These are phyloP conservation scores for Apiotrichum porosum DNA, from an alignment of 1,284 basidiomycete genomes.

Conservation along the genomic window DNA sequence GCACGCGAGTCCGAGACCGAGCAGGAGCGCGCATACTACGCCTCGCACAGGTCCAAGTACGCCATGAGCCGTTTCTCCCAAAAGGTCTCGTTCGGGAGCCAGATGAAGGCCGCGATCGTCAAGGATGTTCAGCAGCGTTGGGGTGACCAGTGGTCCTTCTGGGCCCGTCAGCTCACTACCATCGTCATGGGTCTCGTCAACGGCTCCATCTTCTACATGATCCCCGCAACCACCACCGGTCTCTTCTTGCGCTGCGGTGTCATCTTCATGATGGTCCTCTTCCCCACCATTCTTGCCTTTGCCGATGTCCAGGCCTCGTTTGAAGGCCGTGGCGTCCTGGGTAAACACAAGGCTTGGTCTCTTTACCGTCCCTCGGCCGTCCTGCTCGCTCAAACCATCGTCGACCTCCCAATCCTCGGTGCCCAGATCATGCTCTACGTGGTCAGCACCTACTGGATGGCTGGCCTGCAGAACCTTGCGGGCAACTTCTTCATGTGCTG, in stretches of 20 bases:
- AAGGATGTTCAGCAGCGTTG: slow-evolving; percentile 43
- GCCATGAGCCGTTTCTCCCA: slow-evolving; percentile 18
- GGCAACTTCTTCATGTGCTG: slow-evolving; percentile 45
- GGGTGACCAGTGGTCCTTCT: slow-evolving; percentile 28
- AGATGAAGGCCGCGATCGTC: slow-evolving; percentile 35
- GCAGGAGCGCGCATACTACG: slow-evolving; percentile 16
- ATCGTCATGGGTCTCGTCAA: slow-evolving; percentile 49
- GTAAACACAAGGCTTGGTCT: slow-evolving; percentile 51
- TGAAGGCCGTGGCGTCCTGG: slow-evolving; percentile 65
- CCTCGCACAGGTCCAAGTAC: slow-evolving; percentile 24
- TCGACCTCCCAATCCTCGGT: slow-evolving; percentile 51
- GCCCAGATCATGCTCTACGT: slow-evolving; percentile 46
- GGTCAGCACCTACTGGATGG: slow-evolving; percentile 46
- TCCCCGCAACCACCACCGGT: slow-evolving; percentile 58
- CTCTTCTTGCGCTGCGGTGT: slow-evolving; percentile 62
- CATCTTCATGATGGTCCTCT: slow-evolving; percentile 51
- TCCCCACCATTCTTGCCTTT: slow-evolving; percentile 51
- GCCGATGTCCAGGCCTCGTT: slow-evolving; percentile 70
- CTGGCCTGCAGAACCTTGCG: slow-evolving; percentile 23
- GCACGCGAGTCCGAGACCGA: slow-evolving; percentile 19
- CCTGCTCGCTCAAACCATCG: slow-evolving; percentile 62
- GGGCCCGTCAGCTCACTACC: slow-evolving; percentile 38
- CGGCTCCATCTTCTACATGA: slow-evolving; percentile 68
- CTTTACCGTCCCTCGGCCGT: slow-evolving; percentile 48
- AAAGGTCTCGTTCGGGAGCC: slow-evolving; percentile 31